Base-by-base conservation (phyloP, 345 rosid genomes). In the Gossypium arboreum region DNA sequence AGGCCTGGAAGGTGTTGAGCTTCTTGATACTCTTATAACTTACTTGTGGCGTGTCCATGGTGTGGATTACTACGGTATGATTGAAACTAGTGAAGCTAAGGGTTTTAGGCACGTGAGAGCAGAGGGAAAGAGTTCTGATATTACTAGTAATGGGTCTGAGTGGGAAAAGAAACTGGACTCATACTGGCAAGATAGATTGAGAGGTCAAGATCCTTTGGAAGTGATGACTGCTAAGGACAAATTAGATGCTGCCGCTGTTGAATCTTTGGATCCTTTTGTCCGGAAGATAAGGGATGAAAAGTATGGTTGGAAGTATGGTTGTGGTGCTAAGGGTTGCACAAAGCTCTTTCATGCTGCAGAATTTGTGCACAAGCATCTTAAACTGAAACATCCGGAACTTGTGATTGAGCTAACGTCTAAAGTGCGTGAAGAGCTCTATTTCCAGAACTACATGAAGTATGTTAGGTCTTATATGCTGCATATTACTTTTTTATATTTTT, bases 301-400 rank as follows among this genome's bases (percentile, higher is more conserved):
- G 81, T 96, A 96, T 83, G 99, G 99, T n/a, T 96, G 99, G 98
- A 96, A 96, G 84, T 96, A 89, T 85, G 99, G 99, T 60, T 96
- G 99, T 85, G 99, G 99, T 77, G 98, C 99, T 59, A 96, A 93
- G 83, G 98, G 99, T 52, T 96, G 99, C 86, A 96, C 99, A 27
- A 96, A 96, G 80, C 99, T 96, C 69, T 96, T 96, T 85, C 99
- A 96, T 77, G 98, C 99, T 77, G 85, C 99, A 74, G 99, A 96
- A 78, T 96, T 93, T 84, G 99, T 96, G 78, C 91, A 93, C 83
- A 96, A 96, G 87, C 99, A 96, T 88, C 97, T 96, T 77, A 96
- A 96, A 86, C 89, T 96, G 68, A 96, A 96, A 80, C 99, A 96
- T 83, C 84, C 89, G 1, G 99, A 96, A 18, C 86, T 90, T 72